Percentiles rank a stretch among this genome's conserved stretches.
phyloP scores from a whole-genome alignment of 306 rosid genomes.

The Inga oerstediana region DNA sequence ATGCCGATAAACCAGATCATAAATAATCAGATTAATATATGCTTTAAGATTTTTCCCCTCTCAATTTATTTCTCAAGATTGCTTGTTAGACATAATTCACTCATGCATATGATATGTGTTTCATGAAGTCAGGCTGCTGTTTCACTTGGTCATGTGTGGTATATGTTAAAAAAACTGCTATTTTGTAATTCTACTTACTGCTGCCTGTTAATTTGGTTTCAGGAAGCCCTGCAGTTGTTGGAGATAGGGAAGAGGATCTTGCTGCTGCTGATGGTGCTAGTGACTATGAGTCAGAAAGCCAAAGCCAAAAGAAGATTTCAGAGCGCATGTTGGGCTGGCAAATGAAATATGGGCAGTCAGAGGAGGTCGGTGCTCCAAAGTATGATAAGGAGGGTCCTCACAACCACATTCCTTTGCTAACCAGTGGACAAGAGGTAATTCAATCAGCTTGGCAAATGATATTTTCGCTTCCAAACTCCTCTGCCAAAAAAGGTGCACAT shows the following conservation, averaged over 20 bases:
- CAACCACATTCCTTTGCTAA: constrained; percentile 56
- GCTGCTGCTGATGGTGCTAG: constrained; percentile 61
- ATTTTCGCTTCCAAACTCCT: not conserved
- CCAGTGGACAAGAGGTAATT: constrained; percentile 71
- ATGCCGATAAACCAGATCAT: not conserved
- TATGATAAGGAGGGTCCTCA: constrained; percentile 83
- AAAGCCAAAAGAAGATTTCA: constrained; percentile 80
- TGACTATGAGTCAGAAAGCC: constrained; percentile 72
- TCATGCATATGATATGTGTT: constrained; percentile 12
- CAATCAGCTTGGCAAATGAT: constrained; percentile 23
- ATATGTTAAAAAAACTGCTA: not conserved
- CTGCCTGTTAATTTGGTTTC: constrained; percentile 23
- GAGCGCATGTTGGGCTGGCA: constrained; percentile 94
- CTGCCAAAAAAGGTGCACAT: not conserved
- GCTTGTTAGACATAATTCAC: constrained; percentile 16
- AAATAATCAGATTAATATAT: not conserved
- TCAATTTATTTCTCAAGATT: not conserved
- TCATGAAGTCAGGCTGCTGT: constrained; percentile 18
- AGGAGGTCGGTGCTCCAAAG: constrained; percentile 63
- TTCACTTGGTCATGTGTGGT: not conserved
- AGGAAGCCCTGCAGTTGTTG: constrained; percentile 92
- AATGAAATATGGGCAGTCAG: constrained; percentile 67
- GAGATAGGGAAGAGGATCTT: constrained; percentile 72
- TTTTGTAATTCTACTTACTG: not conserved
- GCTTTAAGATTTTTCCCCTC: constrained; percentile 1